Conservation (phyloP, 257 asterid species). For the Oldenlandia corymbosa region DNA sequence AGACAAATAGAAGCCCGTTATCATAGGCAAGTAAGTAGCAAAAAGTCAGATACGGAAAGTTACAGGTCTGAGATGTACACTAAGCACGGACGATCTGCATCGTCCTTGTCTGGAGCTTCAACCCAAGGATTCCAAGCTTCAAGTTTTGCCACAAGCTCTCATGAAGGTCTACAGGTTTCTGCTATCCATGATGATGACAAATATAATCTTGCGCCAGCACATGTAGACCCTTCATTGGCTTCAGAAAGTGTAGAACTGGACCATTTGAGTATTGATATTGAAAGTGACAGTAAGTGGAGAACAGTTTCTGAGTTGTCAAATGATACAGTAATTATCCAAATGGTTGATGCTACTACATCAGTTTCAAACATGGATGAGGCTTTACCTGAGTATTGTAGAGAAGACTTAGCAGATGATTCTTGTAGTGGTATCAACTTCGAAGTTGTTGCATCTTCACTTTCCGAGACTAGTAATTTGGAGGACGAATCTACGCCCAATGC, state of each 20-base stretch:
- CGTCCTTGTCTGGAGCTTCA: conserved; percentile 75
- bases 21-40: conserved; percentile 64
- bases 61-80: conserved; percentile 43
- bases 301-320: conserved; percentile 32
- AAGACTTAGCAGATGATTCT: conserved; percentile 26
- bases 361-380: conserved; percentile 40
- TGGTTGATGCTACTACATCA: conserved; percentile 34
- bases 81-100: conserved; percentile 62
- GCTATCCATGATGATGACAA: conserved; percentile 33
- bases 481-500: conserved; percentile 35
- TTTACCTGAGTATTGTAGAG: conserved; percentile 33
- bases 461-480: conserved; percentile 32
- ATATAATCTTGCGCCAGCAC: conserved; percentile 25
- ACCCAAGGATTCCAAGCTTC: conserved; percentile 46
- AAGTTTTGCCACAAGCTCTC: conserved; percentile 43
- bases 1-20: conserved; percentile 47
- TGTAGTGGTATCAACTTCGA: conserved; percentile 27
- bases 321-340: conserved; percentile 28
- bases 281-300: conserved; percentile 34
- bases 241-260: conserved; percentile 47
- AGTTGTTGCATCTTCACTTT: conserved; percentile 26
- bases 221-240: conserved; percentile 31
- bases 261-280: conserved; percentile 39
- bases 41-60: conserved; percentile 58
- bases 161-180: conserved; percentile 41